Evolutionary conservation across 2,329 filamentous ascomycete genomes (phyloP), one percentile per base, ranked within the genome.

Genomic region (Orbilia ellipsospora): DNA sequence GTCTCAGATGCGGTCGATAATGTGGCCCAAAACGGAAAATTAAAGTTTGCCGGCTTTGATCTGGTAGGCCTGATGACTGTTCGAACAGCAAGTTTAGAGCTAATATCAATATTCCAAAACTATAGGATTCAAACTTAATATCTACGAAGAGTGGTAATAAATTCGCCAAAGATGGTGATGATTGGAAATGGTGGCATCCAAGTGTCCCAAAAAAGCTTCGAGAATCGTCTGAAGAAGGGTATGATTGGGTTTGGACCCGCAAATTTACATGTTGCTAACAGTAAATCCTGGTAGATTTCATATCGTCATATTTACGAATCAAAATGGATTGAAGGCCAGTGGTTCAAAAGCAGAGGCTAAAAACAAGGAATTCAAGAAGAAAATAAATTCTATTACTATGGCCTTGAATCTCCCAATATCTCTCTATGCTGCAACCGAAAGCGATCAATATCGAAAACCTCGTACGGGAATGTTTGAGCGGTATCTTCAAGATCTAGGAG

Each of bases 101-200:
- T 62, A 57, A 62, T 60, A 62, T 66, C 1, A 2, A 5, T 51
- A 15, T 18, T 51, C 18, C 57, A 70, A 48, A 16, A 26, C 15
- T 15, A 15, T 20, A 92, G 90, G 95, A 99, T 81, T 95, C 92
- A 6, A 99, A 95, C 0, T 83, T 99, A 40, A 93, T 99, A 77
- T 85, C 85, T 1, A 91, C 93, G 0, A 86, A 88, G 2, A 96
- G 93, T 0, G 93, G 93, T 6, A 95, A 92, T 82, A 90, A 87
- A 60, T 94, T 94, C 80, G 86, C 88, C 1, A 86, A 87, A 61
- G 88, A 89, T 78, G 87, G 89, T 0, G 84, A 85, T 2, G 94
- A 98, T 81, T 99, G 95, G 95, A 93, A 92, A 82, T 99, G 95
- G 95, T 98, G 93, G 93, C 85, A 96, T 81, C 79, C 83, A 13